Base-by-base conservation (phyloP, 129 eudicot genomes). In the Tagetes patula region DNA sequence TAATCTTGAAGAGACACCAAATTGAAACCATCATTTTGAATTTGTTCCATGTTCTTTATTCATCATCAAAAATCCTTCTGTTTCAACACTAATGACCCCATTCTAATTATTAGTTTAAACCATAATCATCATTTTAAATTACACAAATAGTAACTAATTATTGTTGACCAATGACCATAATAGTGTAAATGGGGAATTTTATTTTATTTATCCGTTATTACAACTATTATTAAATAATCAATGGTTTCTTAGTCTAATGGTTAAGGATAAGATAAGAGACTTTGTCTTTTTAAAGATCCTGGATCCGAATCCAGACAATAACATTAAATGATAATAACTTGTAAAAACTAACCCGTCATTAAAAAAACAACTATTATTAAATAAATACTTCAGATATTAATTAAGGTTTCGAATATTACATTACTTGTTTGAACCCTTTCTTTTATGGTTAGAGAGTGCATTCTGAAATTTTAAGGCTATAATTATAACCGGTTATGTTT, bases 1-100 rank as follows among this genome's bases (percentile, higher is more conserved):
- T n/a, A 39, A 71, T 78, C 68, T 68, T 72, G 78, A 79, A 72
- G 54, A 71, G 74, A 72, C 78, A 72, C 74, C 73, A 72, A 72
- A 56, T 79, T 53, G 43, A 8, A 42, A 56, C 40, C 74, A 54
- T 79, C 82, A 79, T 72, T 79, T 53, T 31, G 41, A 65, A 53
- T 33, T 71, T 43, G 68, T 53, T 64, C 78, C 78, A 79, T 77
- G 61, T 64, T 72, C 61, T 45, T 53, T 64, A 8, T 63, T 37
- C 77, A 71, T 68, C 80, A 68, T 56, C 33, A 68, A 68, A 11
- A 65, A 27, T 71, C 34, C 59, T 63, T 41, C 71, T 34, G 53
- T 77, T 56, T 68, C 69, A 69, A 69, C 76, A 52, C 32, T 39
- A 59, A 13, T 60, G 71, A 14, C 71, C 71, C 58, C 72, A 40